Base-by-base conservation (phyloP, 2,329 filamentous ascomycete species). In the Zymoseptoria pseudotritici region DNA sequence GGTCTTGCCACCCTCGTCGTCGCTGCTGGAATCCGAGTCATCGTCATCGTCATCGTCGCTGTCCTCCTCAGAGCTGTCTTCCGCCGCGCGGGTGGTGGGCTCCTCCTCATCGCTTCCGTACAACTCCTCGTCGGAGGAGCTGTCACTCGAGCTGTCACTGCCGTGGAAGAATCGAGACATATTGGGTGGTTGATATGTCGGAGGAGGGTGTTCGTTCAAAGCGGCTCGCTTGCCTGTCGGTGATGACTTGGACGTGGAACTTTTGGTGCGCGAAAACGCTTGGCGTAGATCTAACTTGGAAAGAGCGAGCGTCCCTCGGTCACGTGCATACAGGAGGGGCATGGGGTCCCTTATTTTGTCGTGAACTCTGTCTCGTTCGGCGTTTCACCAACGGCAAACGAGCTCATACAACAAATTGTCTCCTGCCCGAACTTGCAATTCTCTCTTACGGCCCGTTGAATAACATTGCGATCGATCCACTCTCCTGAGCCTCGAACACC, bases 81-180 rank as follows among this genome's bases (percentile, higher is more conserved):
- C 61, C 21, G 36, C 59, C 8, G 50, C 52, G 21, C 46, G 53
- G 31, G 52, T 19, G 70, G 85, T 78, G 66, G 86, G 79, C 72
- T 86, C 83, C 75, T 90, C 88, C 76, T 86, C 86, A 70, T 88
- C 87, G 69, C 83, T 85, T 86, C 95, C 95, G 79, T 96, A 87
- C 79, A 92, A 88, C 81, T 97, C 92, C 82, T 97, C 93, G 71
- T 96, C 93, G 72, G 83, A 85, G 66, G 91, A 96, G 83, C 90
- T 92, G 79, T 97, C 92, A 82, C 86, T 90, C 73, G 93, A 96
- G 86, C 92, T 97, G 79, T 96, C 92, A 81, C 88, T 89, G 76
- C 89, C 89, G 78, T 91, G 89, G 84, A 97, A 97, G 80, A 97
- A 99, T 81, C 91, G 89, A 84, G 94, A 97, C 62, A 63, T 66